Conservation (phyloP, 305 asterid species). For the Fraxinus paxiana region DNA sequence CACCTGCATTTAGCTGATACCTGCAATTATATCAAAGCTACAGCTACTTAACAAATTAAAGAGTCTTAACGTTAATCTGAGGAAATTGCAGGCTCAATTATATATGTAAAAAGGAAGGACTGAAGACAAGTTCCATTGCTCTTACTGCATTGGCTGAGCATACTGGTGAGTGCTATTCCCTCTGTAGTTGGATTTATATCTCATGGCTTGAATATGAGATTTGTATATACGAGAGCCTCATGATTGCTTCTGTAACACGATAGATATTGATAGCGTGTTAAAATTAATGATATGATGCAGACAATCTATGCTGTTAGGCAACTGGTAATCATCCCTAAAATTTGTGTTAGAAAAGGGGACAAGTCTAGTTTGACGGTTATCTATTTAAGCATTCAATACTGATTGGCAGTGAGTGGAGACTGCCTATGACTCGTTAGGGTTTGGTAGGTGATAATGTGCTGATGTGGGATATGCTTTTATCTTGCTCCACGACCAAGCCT, state of each 20-base stretch:
- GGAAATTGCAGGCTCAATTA: slow-evolving; percentile 71
- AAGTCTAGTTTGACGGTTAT: neutral
- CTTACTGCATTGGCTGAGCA: slow-evolving; percentile 75
- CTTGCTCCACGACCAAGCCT: neutral
- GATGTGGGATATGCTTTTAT: neutral
- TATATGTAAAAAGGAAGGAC: slow-evolving; percentile 77
- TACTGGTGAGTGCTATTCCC: slow-evolving; percentile 57
- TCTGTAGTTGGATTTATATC: slow-evolving; percentile 11
- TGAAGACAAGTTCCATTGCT: slow-evolving; percentile 68
- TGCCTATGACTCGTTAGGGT: neutral
- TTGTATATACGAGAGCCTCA: neutral
- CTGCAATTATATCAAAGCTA: slow-evolving; percentile 18
- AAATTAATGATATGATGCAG: neutral
- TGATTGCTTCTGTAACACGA: neutral
- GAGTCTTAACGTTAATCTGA: slow-evolving; percentile 20
- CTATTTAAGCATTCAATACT: neutral
- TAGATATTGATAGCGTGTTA: neutral
- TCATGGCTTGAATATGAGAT: slow-evolving; percentile 12
- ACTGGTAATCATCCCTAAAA: neutral
- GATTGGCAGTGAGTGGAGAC: neutral
- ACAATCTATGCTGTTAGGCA: neutral
- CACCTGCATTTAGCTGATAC: slow-evolving; percentile 17
- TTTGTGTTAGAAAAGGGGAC: neutral
- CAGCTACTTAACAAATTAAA: slow-evolving; percentile 22
- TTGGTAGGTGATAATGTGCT: neutral